Conservation (phyloP, 2,329 filamentous ascomycete genomes). For the Verruconis gallopava region DNA sequence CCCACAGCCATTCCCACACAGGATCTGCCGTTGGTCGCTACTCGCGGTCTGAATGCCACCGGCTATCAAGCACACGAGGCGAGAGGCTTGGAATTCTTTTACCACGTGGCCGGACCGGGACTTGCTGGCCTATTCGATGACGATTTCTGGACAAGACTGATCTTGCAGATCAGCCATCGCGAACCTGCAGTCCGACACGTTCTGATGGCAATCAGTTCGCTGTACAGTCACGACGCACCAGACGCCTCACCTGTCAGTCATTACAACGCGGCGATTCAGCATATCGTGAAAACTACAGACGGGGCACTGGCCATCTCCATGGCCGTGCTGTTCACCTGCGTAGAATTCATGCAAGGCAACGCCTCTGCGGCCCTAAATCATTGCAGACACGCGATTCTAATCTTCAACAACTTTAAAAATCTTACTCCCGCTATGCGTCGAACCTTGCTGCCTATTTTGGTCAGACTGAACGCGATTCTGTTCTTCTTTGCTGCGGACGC, state of each 20-base stretch:
- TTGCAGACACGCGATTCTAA: neutral
- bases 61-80: neutral
- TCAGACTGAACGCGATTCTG: neutral
- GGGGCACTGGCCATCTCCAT: neutral
- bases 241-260: neutral
- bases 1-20: too few species aligned
- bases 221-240: too few species aligned
- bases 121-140: neutral
- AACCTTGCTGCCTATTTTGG: neutral
- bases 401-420: neutral
- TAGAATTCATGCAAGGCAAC: neutral
- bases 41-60: neutral
- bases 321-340: neutral
- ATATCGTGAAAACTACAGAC: neutral
- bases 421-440: neutral
- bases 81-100: neutral
- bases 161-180: neutral
- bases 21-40: too few species aligned
- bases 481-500: neutral
- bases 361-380: neutral
- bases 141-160: neutral
- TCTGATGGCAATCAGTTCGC: neutral
- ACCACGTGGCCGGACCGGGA: neutral
- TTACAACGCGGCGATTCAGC: neutral
- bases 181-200: neutral